Evolutionary conservation across 2,329 filamentous ascomycete species (phyloP), one percentile per base, ranked within the genome.

Genomic region (Aspergillus spinulosporus): DNA sequence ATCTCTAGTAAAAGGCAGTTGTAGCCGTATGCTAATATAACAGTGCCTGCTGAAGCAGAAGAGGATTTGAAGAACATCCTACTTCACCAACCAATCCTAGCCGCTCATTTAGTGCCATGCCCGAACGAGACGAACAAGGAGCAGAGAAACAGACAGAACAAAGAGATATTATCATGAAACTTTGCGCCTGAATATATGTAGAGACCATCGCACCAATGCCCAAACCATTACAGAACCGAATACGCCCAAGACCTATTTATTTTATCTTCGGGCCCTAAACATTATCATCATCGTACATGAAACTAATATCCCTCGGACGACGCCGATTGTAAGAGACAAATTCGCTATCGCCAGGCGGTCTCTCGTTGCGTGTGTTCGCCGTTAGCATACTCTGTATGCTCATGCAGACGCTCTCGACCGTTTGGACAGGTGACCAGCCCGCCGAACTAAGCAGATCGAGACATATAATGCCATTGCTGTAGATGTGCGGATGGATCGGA

Each of bases 361-460:
- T 82, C 76, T 97, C 92, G 67, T 93, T 88, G 76, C 92, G 93
- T 8, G 85, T 88, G 73, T 99, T 99, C 59, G 93, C 92, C 1
- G 94, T 97, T 69, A 99, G 76, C 94, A 99, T 99, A 78, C 91
- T 96, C 76, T 99, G 94, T 53, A 99, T 84, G 74, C 91, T 96
- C 84, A 99, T 94, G 78, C 92, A 97, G 28, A 99, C 87, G 68
- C 89, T 96, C 78, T 97, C 93, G 6, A 97, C 94, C 57, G 93
- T 97, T 72, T 99, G 94, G 0, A 99, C 93, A 0, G 94, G 94
- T 47, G 89, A 94, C 94, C 94, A 99, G 55, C 94, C 94, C 61
- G 91, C 87, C 7, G 84, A 80, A 51, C 91, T 91, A 7, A 99
- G 85, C 1, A 99, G 84, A 67, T 99, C 94, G 48, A 99, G 88